Evolutionary conservation across 2,329 filamentous ascomycete species (phyloP).

Genomic region (Elsinoe necatrix): DNA sequence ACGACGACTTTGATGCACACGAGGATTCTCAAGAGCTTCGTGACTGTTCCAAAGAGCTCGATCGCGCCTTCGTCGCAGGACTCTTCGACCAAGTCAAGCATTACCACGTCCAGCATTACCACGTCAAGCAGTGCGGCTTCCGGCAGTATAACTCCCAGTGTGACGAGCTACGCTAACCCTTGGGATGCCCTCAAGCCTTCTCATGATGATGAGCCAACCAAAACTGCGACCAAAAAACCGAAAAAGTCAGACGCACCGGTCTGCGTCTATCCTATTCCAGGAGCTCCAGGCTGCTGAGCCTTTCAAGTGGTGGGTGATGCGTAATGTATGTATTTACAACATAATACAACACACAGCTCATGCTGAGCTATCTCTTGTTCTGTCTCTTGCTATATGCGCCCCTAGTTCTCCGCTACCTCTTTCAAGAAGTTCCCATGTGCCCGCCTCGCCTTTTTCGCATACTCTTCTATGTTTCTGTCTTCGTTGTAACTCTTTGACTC

Average conservation of each 20-base stretch:
- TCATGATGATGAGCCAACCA: not conserved
- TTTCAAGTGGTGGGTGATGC: not conserved
- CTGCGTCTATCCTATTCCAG: constrained; percentile 1
- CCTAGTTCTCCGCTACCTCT: constrained; percentile 27
- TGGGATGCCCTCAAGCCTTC: constrained; percentile 5
- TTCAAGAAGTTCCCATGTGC: constrained; percentile 34
- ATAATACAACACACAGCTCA: constrained; percentile 5
- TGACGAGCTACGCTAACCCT: not conserved
- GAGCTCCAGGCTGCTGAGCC: not conserved
- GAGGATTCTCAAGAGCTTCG: not conserved
- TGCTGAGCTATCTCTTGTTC: not conserved
- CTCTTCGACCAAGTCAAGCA: not conserved
- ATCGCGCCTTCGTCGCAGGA: not conserved
- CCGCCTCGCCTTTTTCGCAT: constrained; percentile 26
- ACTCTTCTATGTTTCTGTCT: constrained; percentile 28
- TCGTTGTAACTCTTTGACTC: constrained; percentile 44
- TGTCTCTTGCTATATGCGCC: not conserved
- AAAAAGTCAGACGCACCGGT: constrained; percentile 3
- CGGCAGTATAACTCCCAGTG: too few species aligned
- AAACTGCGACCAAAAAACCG: not conserved
- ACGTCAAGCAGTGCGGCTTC: too few species aligned
- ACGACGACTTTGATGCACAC: not conserved
- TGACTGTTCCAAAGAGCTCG: not conserved
- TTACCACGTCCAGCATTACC: not conserved
- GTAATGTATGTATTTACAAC: not conserved